phyloP scores from a whole-genome alignment of 208 protist species.

The Crithidia sp. region DNA sequence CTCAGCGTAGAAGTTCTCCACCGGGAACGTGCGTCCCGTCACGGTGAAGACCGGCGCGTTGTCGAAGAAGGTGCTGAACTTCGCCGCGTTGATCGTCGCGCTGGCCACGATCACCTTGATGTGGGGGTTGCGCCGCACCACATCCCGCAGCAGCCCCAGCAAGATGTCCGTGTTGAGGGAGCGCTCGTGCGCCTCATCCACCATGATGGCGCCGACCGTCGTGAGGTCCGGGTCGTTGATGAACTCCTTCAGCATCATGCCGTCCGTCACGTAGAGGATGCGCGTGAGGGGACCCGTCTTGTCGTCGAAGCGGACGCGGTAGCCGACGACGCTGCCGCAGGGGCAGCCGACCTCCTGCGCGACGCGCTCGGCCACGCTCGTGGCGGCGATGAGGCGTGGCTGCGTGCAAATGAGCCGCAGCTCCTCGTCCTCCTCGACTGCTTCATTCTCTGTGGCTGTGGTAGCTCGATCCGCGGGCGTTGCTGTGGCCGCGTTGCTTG shows the following conservation, averaged over 20 bases:
- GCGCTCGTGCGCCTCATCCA: conserved; percentile 99
- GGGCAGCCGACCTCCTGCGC: conserved; percentile 92
- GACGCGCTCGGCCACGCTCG: conserved; percentile 98
- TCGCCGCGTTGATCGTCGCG: conserved; percentile 98
- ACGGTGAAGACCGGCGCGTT: conserved; percentile 95
- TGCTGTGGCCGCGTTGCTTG: not conserved
- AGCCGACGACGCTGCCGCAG: conserved; percentile 95
- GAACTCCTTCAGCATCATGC: conserved; percentile 99
- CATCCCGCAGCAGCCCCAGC: conserved; percentile 86
- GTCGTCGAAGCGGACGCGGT: conserved; percentile 98
- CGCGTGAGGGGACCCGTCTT: conserved; percentile 87
- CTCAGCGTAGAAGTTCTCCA: conserved; percentile 96
- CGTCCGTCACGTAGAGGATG: conserved; percentile 98
- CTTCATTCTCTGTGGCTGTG: conserved; percentile 21
- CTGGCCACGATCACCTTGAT: conserved; percentile 98
- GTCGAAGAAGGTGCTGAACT: conserved; percentile 98
- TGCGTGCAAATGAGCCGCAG: conserved; percentile 96
- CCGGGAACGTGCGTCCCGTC: conserved; percentile 97
- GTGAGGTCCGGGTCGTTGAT: conserved; percentile 93
- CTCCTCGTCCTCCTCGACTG: conserved; percentile 46
- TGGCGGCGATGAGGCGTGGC: conserved; percentile 99
- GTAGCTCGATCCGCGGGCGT: not conserved
- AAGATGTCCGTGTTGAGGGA: conserved; percentile 96
- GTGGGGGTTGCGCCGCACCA: conserved; percentile 82
- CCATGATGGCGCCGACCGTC: conserved; percentile 97